Evolutionary conservation across 2,329 filamentous ascomycete genomes (phyloP).

Genomic region (Aureobasidium subglaciale): DNA sequence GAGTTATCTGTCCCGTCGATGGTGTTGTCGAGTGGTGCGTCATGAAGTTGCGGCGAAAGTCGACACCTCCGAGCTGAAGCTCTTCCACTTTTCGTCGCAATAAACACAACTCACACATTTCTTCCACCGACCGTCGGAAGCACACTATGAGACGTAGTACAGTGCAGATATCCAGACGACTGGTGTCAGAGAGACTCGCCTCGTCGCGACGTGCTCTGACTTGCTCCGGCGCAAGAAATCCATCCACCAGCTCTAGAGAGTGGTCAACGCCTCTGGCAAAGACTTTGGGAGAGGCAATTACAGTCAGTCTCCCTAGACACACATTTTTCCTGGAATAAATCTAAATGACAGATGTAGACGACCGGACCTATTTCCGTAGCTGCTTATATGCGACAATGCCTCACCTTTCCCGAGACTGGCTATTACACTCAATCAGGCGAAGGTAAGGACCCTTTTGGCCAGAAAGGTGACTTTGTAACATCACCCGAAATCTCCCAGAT

Average conservation of each 20-base stretch:
- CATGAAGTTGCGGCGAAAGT: slow-evolving; percentile 13
- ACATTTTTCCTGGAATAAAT: slow-evolving; percentile 10
- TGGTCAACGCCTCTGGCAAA: slow-evolving; percentile 94
- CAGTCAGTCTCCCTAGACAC: slow-evolving; percentile 46
- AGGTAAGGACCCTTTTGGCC: slow-evolving; percentile 81
- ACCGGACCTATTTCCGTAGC: slow-evolving; percentile 90
- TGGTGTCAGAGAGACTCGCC: not conserved
- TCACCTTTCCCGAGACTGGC: slow-evolving; percentile 81
- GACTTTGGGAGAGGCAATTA: slow-evolving; percentile 77
- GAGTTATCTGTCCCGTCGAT: not conserved
- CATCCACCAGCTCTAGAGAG: slow-evolving; percentile 45
- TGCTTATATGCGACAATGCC: slow-evolving; percentile 96
- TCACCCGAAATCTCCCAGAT: slow-evolving; percentile 96
- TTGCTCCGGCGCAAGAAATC: slow-evolving; percentile 34
- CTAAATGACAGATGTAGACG: slow-evolving; percentile 44
- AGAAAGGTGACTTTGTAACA: slow-evolving; percentile 89
- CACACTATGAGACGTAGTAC: slow-evolving; percentile 14
- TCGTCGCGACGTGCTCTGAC: not conserved
- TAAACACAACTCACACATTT: not conserved
- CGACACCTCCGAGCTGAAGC: slow-evolving; percentile 6
- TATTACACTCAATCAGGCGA: slow-evolving; percentile 78
- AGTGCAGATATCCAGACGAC: not conserved
- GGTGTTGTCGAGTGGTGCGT: not conserved
- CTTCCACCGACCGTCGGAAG: slow-evolving; percentile 4
- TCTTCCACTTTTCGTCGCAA: not conserved